A percentile compares a stretch with the other conserved stretches of the same genome.
Conservation (phyloP, 257 asterid species). For the Cordia subcordata region DNA sequence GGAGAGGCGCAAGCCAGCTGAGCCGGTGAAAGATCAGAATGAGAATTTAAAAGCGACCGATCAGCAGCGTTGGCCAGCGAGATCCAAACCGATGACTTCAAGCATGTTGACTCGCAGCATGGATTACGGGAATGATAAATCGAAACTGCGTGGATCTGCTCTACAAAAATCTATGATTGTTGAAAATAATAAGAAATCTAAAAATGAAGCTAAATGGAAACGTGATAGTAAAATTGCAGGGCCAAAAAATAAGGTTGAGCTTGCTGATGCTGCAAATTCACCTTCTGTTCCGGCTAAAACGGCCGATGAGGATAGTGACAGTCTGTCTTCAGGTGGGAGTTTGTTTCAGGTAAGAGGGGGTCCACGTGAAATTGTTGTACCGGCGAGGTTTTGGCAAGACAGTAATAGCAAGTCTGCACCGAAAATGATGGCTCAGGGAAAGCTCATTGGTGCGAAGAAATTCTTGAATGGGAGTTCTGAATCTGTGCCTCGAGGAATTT, state of each 20-base stretch:
- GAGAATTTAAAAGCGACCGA: slow-evolving; percentile 49
- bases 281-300: slow-evolving; percentile 12
- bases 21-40: slow-evolving; percentile 54
- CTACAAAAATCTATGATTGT: slow-evolving; percentile 35
- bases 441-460: slow-evolving; percentile 34
- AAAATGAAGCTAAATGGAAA: slow-evolving; percentile 23
- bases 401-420: slow-evolving; percentile 25
- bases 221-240: slow-evolving; percentile 24
- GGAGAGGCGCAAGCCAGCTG: slow-evolving; percentile 53
- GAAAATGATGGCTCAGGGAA: slow-evolving; percentile 30
- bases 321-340: slow-evolving; percentile 47
- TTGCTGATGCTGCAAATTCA: slow-evolving; percentile 19
- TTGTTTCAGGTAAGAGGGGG: slow-evolving; percentile 32
- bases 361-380: slow-evolving; percentile 53
- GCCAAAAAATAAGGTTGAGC: slow-evolving; percentile 18
- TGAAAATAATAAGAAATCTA: slow-evolving; percentile 22
- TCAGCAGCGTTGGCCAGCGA: slow-evolving; percentile 81
- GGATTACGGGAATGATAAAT: slow-evolving; percentile 47
- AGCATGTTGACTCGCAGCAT: slow-evolving; percentile 52
- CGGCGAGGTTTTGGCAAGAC: slow-evolving; percentile 59
- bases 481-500: slow-evolving; percentile 44
- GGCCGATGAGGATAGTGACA: slow-evolving; percentile 45
- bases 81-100: slow-evolving; percentile 55
- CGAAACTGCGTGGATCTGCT: slow-evolving; percentile 46
- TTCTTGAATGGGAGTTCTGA: slow-evolving; percentile 34